phyloP scores from a whole-genome alignment of 192 early-diverging fungal species.

The Rhizophagus prolifer region DNA sequence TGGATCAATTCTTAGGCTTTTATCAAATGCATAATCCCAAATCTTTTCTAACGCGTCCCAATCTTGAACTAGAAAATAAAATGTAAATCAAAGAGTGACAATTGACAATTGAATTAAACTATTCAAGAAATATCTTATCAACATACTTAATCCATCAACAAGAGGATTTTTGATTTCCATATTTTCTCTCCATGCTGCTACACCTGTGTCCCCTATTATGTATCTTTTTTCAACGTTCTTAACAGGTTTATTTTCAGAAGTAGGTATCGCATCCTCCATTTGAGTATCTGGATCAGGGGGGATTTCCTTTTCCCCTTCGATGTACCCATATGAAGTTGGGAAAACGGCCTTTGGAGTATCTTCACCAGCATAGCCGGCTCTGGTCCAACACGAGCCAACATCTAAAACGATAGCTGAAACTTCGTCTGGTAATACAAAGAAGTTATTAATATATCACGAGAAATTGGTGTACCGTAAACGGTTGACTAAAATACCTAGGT shows the following conservation, averaged over 20 bases:
- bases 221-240: slow-evolving; percentile 47
- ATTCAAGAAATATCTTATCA: neutral
- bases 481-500: too few relatives aligned
- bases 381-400: slow-evolving; percentile 81
- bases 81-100: neutral
- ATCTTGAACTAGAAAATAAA: slow-evolving; percentile 67
- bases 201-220: slow-evolving; percentile 70
- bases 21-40: slow-evolving; percentile 82
- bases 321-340: slow-evolving; percentile 74
- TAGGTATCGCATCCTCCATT: slow-evolving; percentile 28
- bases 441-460: neutral
- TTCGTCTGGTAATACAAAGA: slow-evolving; percentile 65
- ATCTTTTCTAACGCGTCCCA: slow-evolving; percentile 94
- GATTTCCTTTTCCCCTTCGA: slow-evolving; percentile 37
- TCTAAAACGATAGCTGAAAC: slow-evolving; percentile 93
- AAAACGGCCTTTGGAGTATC: slow-evolving; percentile 89
- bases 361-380: slow-evolving; percentile 97
- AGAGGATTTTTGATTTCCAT: slow-evolving; percentile 87
- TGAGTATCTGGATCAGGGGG: slow-evolving; percentile 43
- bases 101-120: neutral
- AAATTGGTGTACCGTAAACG: neutral
- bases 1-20: slow-evolving; percentile 70
- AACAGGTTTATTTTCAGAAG: neutral
- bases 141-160: slow-evolving; percentile 79
- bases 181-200: slow-evolving; percentile 65